These are phyloP conservation scores for Blastomyces parvus DNA, from an alignment of 2,329 filamentous ascomycete species.

Conservation along the genomic window DNA sequence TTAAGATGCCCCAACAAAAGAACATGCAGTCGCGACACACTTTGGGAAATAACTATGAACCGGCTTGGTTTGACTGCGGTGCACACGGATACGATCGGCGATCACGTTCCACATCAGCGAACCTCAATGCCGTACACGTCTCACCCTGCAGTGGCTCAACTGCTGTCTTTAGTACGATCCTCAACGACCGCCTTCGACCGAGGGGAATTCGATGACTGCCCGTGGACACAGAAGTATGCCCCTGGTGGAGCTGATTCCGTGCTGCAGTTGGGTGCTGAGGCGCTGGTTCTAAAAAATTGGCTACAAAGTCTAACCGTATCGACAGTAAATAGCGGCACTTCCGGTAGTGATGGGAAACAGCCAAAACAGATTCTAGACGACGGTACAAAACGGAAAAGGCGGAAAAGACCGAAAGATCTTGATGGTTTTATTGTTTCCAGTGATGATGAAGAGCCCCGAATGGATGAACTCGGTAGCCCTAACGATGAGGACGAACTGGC, in stretches of 20 bases:
- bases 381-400: slow-evolving; percentile 41
- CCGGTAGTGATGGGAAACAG: slow-evolving; percentile 22
- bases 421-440: slow-evolving; percentile 73
- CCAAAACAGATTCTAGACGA: slow-evolving; percentile 23
- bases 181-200: slow-evolving; percentile 70
- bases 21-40: neutral
- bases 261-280: slow-evolving; percentile 64
- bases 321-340: slow-evolving; percentile 56
- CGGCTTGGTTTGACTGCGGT: neutral
- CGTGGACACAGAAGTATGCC: slow-evolving; percentile 81
- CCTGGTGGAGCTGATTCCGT: slow-evolving; percentile 61
- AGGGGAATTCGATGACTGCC: slow-evolving; percentile 59
- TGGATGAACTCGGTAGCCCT: slow-evolving; percentile 60
- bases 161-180: slow-evolving; percentile 52
- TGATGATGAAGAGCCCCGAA: slow-evolving; percentile 61
- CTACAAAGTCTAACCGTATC: slow-evolving; percentile 65
- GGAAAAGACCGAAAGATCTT: slow-evolving; percentile 59
- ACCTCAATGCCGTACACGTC: slow-evolving; percentile 18
- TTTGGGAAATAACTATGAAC: slow-evolving; percentile 2
- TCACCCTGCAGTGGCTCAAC: slow-evolving; percentile 51
- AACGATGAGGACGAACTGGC: slow-evolving; percentile 37
- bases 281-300: slow-evolving; percentile 67
- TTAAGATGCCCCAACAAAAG: slow-evolving; percentile 4
- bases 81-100: neutral
- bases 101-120: neutral